Evolutionary conservation across 192 early-diverging fungal genomes (phyloP).

Genomic region (Linnemannia schmuckeri): DNA sequence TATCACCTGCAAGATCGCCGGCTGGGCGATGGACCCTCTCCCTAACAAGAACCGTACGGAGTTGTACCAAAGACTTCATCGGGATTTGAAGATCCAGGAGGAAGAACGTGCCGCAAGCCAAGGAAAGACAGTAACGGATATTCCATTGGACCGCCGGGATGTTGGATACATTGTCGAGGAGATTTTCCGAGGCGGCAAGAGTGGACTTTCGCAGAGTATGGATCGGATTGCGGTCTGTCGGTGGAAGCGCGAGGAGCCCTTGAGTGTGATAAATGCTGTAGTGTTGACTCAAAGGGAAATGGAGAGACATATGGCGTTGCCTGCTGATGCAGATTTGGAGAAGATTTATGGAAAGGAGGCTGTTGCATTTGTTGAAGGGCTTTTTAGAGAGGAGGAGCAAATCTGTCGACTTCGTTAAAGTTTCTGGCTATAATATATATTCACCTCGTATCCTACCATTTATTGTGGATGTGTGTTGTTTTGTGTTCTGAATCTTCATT

Average conservation of each 20-base stretch:
- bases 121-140: background rate
- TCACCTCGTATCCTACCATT: too few species aligned
- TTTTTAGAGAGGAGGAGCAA: conserved; percentile 62
- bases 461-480: too few species aligned
- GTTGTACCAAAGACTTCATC: conserved; percentile 79
- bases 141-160: conserved; percentile 78
- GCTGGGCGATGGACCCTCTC: conserved; percentile 78
- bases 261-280: conserved; percentile 79
- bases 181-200: conserved; percentile 87
- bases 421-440: too few species aligned
- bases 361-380: conserved; percentile 62
- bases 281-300: conserved; percentile 89
- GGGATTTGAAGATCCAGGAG: conserved; percentile 71
- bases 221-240: conserved; percentile 80
- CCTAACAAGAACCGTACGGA: conserved; percentile 81
- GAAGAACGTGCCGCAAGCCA: conserved; percentile 10
- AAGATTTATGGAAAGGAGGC: conserved; percentile 68
- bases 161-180: conserved; percentile 91
- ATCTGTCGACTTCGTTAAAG: conserved; percentile 12
- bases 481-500: too few species aligned
- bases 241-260: conserved; percentile 81
- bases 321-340: conserved; percentile 56
- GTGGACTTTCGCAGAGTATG: conserved; percentile 78
- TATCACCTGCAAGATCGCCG: conserved; percentile 77
- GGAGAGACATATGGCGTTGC: conserved; percentile 67